Evolutionary conservation across 495 filamentous ascomycete species (phyloP).

Genomic region (Talaromyces adpressus): DNA sequence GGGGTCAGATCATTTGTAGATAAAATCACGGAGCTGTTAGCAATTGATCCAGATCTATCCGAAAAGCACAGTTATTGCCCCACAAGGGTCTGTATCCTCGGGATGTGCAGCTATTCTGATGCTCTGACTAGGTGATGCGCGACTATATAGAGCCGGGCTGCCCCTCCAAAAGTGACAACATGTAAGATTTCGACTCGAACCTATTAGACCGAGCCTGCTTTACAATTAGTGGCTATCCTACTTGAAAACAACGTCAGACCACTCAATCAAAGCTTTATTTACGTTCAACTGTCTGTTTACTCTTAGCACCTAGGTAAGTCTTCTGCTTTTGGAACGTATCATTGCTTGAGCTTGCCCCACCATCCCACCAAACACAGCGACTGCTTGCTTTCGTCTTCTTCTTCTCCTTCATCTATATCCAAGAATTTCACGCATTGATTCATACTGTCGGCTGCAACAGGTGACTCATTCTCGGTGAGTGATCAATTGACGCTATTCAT

Average conservation of each 20-base stretch:
- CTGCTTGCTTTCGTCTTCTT: not conserved
- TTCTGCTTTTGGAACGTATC: not conserved
- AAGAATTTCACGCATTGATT: not conserved
- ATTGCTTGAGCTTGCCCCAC: constrained; percentile 5
- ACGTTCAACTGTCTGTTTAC: not conserved
- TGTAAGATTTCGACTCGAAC: not conserved
- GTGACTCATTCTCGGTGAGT: constrained; percentile 7
- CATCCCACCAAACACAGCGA: constrained; percentile 8
- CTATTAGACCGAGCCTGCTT: not conserved
- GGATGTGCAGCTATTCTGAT: not conserved
- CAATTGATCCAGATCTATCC: not conserved
- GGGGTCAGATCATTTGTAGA: not conserved
- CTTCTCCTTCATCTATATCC: not conserved
- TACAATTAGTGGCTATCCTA: not conserved
- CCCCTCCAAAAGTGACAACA: not conserved
- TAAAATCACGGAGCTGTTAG: not conserved
- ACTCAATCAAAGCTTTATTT: not conserved
- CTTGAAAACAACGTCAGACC: not conserved
- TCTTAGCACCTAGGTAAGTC: not conserved
- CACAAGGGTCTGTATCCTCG: not conserved
- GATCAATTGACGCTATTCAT: constrained; percentile 3
- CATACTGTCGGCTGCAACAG: not conserved
- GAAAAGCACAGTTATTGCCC: not conserved
- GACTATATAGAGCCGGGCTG: not conserved
- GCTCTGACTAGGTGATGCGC: not conserved